A percentile compares a stretch with the other conserved stretches of the same genome.
Evolutionary conservation across 352 stramenopile genomes (phyloP).

Genomic region (Globisporangium orthogonon): DNA sequence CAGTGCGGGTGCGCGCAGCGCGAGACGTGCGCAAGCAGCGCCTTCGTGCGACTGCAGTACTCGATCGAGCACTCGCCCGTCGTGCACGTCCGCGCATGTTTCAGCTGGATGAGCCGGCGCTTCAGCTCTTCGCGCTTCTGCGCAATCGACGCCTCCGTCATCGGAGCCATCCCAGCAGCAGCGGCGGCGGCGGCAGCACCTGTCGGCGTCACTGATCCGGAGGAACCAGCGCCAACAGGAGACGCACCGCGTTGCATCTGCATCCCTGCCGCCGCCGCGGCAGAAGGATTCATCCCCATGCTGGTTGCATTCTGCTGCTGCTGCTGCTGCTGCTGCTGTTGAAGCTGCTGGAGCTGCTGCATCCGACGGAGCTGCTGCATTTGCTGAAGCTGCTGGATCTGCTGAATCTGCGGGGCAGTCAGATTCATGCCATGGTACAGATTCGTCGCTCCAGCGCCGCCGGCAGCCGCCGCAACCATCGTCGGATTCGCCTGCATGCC

Average conservation of each 20-base stretch:
- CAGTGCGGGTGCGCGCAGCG: conserved; percentile 81
- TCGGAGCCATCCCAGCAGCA: conserved; percentile 51
- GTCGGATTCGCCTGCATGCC: conserved; percentile 30
- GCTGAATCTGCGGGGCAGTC: conserved; percentile 66
- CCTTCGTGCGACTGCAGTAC: conserved; percentile 79
- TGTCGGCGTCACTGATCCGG: conserved; percentile 18
- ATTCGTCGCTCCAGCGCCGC: conserved; percentile 24
- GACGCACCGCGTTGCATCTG: conserved; percentile 11
- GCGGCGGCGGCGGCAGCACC: too few relatives aligned
- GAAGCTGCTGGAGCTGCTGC: conserved; percentile 60
- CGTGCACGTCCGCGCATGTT: conserved; percentile 81
- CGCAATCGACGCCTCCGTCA: conserved; percentile 77
- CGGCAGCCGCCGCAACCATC: conserved; percentile 26
- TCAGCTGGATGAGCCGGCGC: conserved; percentile 78
- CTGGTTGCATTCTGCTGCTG: conserved; percentile 14
- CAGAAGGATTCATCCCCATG: conserved; percentile 10
- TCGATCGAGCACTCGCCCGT: conserved; percentile 66
- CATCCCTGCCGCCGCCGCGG: conserved; percentile 4
- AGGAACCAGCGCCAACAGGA: conserved; percentile 10
- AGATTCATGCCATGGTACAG: conserved; percentile 80
- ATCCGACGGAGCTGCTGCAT: conserved; percentile 80
- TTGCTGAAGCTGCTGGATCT: conserved; percentile 84
- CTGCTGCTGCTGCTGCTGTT: conserved; percentile 37
- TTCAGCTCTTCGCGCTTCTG: conserved; percentile 85
- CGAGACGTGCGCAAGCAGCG: conserved; percentile 73